These are phyloP conservation scores for Backusella psychrophila DNA, from an alignment of 192 early-diverging fungal species.

Conservation along the genomic window DNA sequence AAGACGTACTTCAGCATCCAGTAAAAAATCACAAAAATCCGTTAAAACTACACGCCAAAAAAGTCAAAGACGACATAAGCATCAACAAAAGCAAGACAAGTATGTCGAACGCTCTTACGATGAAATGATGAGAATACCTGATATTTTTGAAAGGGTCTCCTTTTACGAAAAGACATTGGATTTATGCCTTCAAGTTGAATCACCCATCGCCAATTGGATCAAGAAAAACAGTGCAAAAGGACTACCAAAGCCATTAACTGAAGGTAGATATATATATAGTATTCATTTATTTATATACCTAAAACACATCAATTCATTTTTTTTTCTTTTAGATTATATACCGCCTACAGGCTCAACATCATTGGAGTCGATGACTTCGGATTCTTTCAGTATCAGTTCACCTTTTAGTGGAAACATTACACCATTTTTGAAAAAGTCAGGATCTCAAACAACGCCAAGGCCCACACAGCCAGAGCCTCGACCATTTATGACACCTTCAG, in stretches of 20 bases:
- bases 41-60: not conserved
- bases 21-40: slow-evolving; percentile 10
- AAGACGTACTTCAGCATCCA: slow-evolving; percentile 9
- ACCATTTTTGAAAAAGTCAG: slow-evolving; percentile 19
- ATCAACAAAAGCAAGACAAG: not conserved
- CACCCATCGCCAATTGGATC: slow-evolving; percentile 12
- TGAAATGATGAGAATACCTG: slow-evolving; percentile 31
- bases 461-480: not conserved
- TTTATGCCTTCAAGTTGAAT: slow-evolving; percentile 18
- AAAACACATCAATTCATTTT: not conserved
- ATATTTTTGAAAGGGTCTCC: slow-evolving; percentile 17
- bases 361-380: not conserved
- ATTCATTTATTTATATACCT: not conserved
- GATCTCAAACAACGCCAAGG: not conserved
- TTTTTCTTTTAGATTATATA: not conserved
- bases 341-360: not conserved
- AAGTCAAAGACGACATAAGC: not conserved
- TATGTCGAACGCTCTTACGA: slow-evolving; percentile 18
- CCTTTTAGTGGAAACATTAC: slow-evolving; percentile 18
- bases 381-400: not conserved
- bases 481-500: not conserved
- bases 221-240: slow-evolving; percentile 8
- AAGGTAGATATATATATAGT: slow-evolving; percentile 11
- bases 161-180: slow-evolving; percentile 29
- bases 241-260: not conserved